Evolutionary conservation across 208 protist genomes (phyloP).

Genomic region (Trypanosoma lewisi): DNA sequence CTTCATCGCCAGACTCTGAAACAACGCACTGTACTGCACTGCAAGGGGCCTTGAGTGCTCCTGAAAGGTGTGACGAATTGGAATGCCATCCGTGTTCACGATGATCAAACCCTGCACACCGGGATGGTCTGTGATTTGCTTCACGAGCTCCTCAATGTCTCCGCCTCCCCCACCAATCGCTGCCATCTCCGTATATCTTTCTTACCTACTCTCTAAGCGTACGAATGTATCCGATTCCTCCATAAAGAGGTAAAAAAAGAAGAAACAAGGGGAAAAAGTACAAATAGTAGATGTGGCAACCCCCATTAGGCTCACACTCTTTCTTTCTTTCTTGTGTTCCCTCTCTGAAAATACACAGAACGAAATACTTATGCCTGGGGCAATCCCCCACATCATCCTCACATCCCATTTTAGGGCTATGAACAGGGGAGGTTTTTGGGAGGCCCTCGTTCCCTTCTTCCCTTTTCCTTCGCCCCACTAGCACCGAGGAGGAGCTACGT

Average conservation of each 20-base stretch:
- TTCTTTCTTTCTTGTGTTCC: too few relatives aligned
- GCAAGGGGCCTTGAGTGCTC: conserved; percentile 84
- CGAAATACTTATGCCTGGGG: too few relatives aligned
- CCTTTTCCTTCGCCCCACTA: too few relatives aligned
- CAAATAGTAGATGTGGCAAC: not conserved
- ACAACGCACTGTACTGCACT: conserved; percentile 93
- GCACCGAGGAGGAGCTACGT: too few relatives aligned
- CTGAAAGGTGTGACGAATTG: conserved; percentile 92
- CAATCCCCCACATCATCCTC: too few relatives aligned
- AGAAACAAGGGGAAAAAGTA: not conserved
- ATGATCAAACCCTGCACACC: conserved; percentile 96
- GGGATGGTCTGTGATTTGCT: conserved; percentile 92
- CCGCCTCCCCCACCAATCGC: conserved; percentile 49
- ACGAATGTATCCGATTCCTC: not conserved
- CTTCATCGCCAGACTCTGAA: conserved; percentile 93
- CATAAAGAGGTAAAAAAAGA: conserved; percentile 5
- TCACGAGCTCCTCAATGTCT: conserved; percentile 96
- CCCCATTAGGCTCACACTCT: too few relatives aligned
- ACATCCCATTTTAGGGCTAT: too few relatives aligned
- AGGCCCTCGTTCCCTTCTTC: too few relatives aligned
- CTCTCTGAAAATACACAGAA: too few relatives aligned
- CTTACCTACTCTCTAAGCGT: not conserved
- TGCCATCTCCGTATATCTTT: conserved; percentile 43
- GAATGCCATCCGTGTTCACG: conserved; percentile 93
- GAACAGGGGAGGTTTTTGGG: too few relatives aligned